Evolutionary conservation across 495 filamentous ascomycete species (phyloP), one percentile per base, ranked within the genome.

Genomic region (Xylaria flabelliformis): DNA sequence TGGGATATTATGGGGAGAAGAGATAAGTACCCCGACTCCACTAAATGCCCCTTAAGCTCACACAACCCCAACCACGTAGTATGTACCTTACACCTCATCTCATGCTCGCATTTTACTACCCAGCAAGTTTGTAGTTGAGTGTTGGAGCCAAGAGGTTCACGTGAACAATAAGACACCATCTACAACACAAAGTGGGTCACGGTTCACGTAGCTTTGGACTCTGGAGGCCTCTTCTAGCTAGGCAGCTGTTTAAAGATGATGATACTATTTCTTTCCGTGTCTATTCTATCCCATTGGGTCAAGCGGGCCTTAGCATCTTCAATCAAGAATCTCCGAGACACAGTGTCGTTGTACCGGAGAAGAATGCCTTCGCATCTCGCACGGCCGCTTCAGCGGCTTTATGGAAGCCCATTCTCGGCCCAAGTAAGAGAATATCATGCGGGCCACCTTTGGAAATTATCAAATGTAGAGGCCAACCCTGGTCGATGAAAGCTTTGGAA

Each of bases 391-490:
- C 71, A 1, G 75, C 74, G 36, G 74, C 77, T 21, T 55, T 48
- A 44, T 64, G 72, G 53, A 77, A 79, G 46, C 77, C 77, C 7
- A 76, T 69, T 32, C 58, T 67, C 3, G 71, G 39, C 7, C 77
- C 77, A 41, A 78, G 58, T 68, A 79, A 48, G n/a, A 78, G 34
- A 63, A 78, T 71, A 69, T 79, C 77, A 66, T 79, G 77, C 19
- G 73, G 70, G 21, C 75, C 75, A 8, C 64, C 65, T 51, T 56
- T 50, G 4, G 73, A 72, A 21, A 72, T 64, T 9, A 67, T 41
- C 58, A 78, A 58, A 42, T 69, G 61, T 15, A 78, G 51, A n/a
- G 72, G 73, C 76, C 76, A 74, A 3, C 70, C 72, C 8, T 39
- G 44, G 7, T 68, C 10, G 70, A 51, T 65, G 24, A 73, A 75